Base-by-base conservation (phyloP, 257 asterid species). In the Salvia rosmarinus region DNA sequence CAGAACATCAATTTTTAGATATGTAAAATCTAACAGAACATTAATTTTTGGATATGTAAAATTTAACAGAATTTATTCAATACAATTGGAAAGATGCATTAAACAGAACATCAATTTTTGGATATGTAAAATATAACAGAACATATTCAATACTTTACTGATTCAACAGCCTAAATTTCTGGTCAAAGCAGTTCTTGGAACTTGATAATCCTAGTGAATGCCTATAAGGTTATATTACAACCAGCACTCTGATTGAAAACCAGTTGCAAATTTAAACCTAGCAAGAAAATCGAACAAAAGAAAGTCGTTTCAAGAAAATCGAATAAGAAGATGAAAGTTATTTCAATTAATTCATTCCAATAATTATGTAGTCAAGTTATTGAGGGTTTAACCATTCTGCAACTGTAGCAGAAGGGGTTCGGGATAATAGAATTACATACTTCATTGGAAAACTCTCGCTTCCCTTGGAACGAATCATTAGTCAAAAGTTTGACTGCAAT, bases 401-500 rank as follows among this genome's bases (percentile, higher is more conserved):
- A 77, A 72, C 43, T 10, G 25, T n/a, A 50, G 70, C 43, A 49
- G 44, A 42, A 58, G n/a, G 32, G 44, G 20, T 5, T 54, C 64
- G 13, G 44, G 58, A 34, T 35, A 7, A 19, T 10, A 54, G 55
- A 40, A 52, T 49, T 52, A 70, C 79, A 81, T 82, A 91, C 99
- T 97, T 95, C 99, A 51, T 95, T 95, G 11, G 96, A 81, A 75
- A 95, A 95, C 73, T 95, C 99, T 46, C 97, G 88, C 74, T 85
- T 95, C 32, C 98, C 97, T 78, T 91, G 99, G 80, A 88, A 95
- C 51, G 98, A 88, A 83, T 95, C 88, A 64, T 90, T 95, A 13
- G 89, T 91, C 80, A 91, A 81, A 54, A 85, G 77, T 78, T 95
- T 95, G 70, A 95, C 99, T 0, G 99, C 99, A 78, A 95, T 95